Conservation (phyloP, 2,329 filamentous ascomycete species). For the Trichophaea hybrida region DNA sequence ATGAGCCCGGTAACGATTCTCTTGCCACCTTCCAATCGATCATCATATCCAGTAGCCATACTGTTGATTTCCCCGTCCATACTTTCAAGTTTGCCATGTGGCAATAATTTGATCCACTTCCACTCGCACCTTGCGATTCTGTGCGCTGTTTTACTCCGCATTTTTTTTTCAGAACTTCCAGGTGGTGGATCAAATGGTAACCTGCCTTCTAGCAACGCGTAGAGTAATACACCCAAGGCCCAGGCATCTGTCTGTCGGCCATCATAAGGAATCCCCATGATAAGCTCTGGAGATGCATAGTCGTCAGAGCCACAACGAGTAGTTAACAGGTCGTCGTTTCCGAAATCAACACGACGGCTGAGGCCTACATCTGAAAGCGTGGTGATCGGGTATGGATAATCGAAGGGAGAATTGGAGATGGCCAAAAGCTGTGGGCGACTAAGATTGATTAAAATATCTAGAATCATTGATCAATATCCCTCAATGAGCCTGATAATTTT, state of each 20-base stretch:
- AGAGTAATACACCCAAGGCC: constrained; percentile 85
- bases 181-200: constrained; percentile 86
- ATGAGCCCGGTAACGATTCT: constrained; percentile 70
- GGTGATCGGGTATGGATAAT: constrained; percentile 70
- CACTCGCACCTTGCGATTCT: constrained; percentile 93
- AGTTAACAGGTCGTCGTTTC: constrained; percentile 59
- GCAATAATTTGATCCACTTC: constrained; percentile 58
- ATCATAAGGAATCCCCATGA: constrained; percentile 90
- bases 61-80: constrained; percentile 39
- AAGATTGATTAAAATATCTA: constrained; percentile 85
- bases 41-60: constrained; percentile 31
- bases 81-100: constrained; percentile 1
- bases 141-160: constrained; percentile 72
- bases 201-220: constrained; percentile 82
- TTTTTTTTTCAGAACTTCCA: constrained; percentile 57
- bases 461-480: constrained; percentile 6
- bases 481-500: constrained; percentile 4
- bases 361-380: constrained; percentile 87
- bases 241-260: constrained; percentile 84
- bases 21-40: constrained; percentile 59
- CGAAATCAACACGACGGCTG: constrained; percentile 58
- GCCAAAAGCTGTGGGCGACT: constrained; percentile 40
- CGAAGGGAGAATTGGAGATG: constrained; percentile 46
- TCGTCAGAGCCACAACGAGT: constrained; percentile 93
- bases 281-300: constrained; percentile 90